Conservation (phyloP, 805 yeast genomes). For the Ogataea polymorpha region DNA sequence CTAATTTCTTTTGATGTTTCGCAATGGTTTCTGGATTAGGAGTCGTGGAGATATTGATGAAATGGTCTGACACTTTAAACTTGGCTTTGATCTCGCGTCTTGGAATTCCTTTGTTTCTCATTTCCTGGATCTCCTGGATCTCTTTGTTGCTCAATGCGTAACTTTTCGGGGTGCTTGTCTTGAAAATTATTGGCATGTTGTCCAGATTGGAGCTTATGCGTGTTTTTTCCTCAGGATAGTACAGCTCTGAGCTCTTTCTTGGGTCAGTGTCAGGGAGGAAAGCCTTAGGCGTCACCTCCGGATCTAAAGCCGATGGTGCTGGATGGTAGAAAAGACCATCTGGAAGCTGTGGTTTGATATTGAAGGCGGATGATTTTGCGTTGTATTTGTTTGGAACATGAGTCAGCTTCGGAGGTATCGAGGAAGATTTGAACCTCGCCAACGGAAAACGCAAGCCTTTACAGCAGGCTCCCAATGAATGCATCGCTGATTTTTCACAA, state of each 20-base stretch:
- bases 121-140: slow-evolving; percentile 28
- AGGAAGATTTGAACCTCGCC: slow-evolving; percentile 12
- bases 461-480: neutral
- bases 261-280: slow-evolving; percentile 33
- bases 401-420: slow-evolving; percentile 26
- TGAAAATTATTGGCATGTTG: slow-evolving; percentile 31
- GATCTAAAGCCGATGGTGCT: slow-evolving; percentile 34
- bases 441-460: neutral
- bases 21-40: slow-evolving; percentile 21
- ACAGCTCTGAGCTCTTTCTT: slow-evolving; percentile 26
- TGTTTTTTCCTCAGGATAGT: slow-evolving; percentile 26
- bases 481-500: neutral
- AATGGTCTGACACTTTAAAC: slow-evolving; percentile 29
- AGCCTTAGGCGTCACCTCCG: slow-evolving; percentile 34
- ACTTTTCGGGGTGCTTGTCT: slow-evolving; percentile 22
- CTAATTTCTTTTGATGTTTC: slow-evolving; percentile 19
- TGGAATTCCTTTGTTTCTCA: slow-evolving; percentile 30
- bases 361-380: slow-evolving; percentile 36
- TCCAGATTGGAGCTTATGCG: slow-evolving; percentile 19
- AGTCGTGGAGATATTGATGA: slow-evolving; percentile 31
- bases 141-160: slow-evolving; percentile 27
- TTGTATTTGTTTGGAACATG: slow-evolving; percentile 37
- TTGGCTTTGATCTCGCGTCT: slow-evolving; percentile 31
- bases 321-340: slow-evolving; percentile 36
- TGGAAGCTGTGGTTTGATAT: slow-evolving; percentile 33